Base-by-base conservation (phyloP, 2,329 filamentous ascomycete genomes). In the Diaporthe ilicicola region DNA sequence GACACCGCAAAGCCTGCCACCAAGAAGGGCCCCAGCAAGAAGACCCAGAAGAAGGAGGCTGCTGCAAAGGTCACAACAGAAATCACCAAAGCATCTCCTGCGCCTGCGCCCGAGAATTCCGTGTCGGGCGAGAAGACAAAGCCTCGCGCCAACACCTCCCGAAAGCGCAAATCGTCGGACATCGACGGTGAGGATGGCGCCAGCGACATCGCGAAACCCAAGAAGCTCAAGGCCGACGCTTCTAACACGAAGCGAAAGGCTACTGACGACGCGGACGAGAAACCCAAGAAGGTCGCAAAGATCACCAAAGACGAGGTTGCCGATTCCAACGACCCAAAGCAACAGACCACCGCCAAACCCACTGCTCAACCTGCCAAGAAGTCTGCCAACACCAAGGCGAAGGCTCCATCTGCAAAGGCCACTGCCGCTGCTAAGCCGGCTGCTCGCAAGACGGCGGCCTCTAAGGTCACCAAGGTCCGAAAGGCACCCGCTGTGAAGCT, bases 121-220 rank as follows among this genome's bases (percentile, higher is more conserved):
- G 10, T 53, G 15, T 24, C 69, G 24, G 55, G 39, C 56, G 66
- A 69, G 34, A 61, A 51, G 19, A 42, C 65, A 8, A 76, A 83
- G 79, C 67, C 59, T 17, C 53, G 39, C 42, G 70, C 65, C 12
- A 74, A 74, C 34, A 70, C 54, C 39, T 66, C 67, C 22, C 39
- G 54, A 24, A 86, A 86, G 80, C 84, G 84, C 77, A 86, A 86
- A 80, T 83, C 84, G 29, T 81, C 86, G 70, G 79, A 81, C 12
- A 83, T 84, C 5, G 64, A 66, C 9, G 61, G 59, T 4, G 68
- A 46, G 9, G 65, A 71, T 7, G 44, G 64, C 5, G 53, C 39
- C 15, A 37, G 34, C 29, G 10, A 12, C 22, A 9, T 24, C 42
- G 29, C 55, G 12, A 46, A n/a, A 39, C 4, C 4, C 10, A 67